Evolutionary conservation across 169 alveolate genomes (phyloP), one percentile per base, ranked within the genome.

Genomic region (Eimeria praecox): DNA sequence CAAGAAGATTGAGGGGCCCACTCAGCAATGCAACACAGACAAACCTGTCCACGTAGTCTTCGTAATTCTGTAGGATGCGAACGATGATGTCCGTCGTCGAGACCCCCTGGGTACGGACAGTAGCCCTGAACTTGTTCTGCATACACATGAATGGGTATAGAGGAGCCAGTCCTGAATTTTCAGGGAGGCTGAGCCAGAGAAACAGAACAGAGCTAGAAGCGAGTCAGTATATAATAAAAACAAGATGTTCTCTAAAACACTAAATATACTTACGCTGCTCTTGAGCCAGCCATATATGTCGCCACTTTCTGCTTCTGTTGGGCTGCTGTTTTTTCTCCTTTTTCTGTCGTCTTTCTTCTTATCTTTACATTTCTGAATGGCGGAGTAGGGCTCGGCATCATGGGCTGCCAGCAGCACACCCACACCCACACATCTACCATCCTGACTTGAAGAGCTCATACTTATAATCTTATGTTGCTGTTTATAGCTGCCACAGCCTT

Each of bases 81-180:
- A 98, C 98, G 52, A 99, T 98, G 66, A 99, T 82, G 92, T 99
- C 99, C 35, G 99, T 98, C 59, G 99, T 99, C n/a, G 99, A 98
- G 20, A 99, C 99, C 1, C 99, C 99, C 69, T 97, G 99, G 35
- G 99, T 99, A 87, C 99, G 97, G 80, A 97, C 97, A 8, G 99
- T 98, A 20, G 99, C 99, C 96, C 97, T 97, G 95, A 98, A 98
- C 78, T 97, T 98, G 52, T 99, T 99, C 97, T 90, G 62, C 46
- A 52, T 16, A 27, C 30, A 46, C 14, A 24, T n/a, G n/a, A 40
- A 38, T n/a, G n/a, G n/a, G n/a, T n/a, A 16, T n/a, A 5, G 92
- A 38, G 71, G 0, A 73, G 44, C 52, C 30, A 8, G 40, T 38
- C 20, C 40, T 35, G 40, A 5, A 16, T 0, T 35, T 5, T 12